Evolutionary conservation across 1,139 yeast species (phyloP), one percentile per base, ranked within the genome.

Genomic region (Taiozyma sp.): DNA sequence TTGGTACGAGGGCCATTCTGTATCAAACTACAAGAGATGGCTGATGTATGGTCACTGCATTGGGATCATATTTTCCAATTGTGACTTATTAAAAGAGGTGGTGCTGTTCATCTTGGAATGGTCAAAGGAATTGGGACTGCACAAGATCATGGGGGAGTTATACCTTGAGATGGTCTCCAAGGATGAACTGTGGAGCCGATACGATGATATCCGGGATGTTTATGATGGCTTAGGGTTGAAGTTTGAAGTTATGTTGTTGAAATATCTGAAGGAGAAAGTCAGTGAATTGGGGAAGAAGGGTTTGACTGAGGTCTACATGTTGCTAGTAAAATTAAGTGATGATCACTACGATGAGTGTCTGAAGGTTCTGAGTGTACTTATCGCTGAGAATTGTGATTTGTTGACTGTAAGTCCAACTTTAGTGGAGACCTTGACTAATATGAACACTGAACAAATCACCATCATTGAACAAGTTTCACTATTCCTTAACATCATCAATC

Each of bases 11-110:
- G 30, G 46, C 19, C 41, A 40, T 2, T 34, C 37, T 3, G 42
- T 43, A 2, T 30, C 34, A 2, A 21, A 32, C 3, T 50, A 46
- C 28, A 46, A 51, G 19, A 49, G 47, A 8, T 53, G 53, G 53
- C 43, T 54, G 1, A 47, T 54, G 50, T 30, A 52, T 22, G 59
- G 60, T 3, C 60, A 56, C 39, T 45, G 51, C 1, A 42, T 56
- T n/a, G 58, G 58, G 3, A 40, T 50, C 10, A 3, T 53, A 3
- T 42, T 50, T 21, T n/a, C 22, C 8, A 52, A 50, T 37, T n/a
- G 43, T 5, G 46, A 48, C 10, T 13, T 26, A n/a, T 16, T 52
- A 11, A 19, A 43, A 4, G 28, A 34, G 6, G n/a, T 48, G 13
- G 32, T 48, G 16, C 16, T 37, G 16, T 42, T 28, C 19, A 21